phyloP scores from a whole-genome alignment of 225 moss, liverwort and hornwort genomes.

The Sphagnum contortum region DNA sequence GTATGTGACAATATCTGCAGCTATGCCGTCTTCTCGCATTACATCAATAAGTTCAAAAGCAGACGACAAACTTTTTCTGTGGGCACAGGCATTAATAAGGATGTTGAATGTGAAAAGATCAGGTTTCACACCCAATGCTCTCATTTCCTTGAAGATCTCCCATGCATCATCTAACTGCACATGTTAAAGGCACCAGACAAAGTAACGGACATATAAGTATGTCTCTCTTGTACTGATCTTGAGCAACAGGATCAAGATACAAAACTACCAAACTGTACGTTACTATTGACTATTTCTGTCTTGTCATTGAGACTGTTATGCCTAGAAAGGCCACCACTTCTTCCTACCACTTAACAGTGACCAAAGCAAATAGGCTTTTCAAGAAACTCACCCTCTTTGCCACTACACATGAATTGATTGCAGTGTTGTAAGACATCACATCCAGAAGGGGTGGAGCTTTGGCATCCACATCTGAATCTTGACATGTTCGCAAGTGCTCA shows the following conservation, averaged over 20 bases:
- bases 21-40: conserved; percentile 67
- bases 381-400: conserved; percentile 28
- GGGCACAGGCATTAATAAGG: conserved; percentile 76
- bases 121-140: conserved; percentile 50
- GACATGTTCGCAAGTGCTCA: conserved; percentile 63
- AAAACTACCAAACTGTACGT: too few relatives aligned
- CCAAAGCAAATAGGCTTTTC: neutral
- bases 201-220: neutral
- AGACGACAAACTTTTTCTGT: conserved; percentile 41
- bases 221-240: too few relatives aligned
- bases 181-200: neutral
- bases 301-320: too few relatives aligned
- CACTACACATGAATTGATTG: conserved; percentile 45
- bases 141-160: conserved; percentile 75
- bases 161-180: conserved; percentile 74
- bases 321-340: too few relatives aligned
- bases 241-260: too few relatives aligned
- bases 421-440: conserved; percentile 72
- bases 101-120: conserved; percentile 88
- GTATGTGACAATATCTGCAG: conserved; percentile 71
- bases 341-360: neutral
- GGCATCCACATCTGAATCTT: conserved; percentile 26
- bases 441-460: conserved; percentile 48
- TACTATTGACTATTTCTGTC: too few relatives aligned
- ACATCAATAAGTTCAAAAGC: conserved; percentile 75